A percentile compares a stretch with the other conserved stretches of the same genome.
phyloP scores from a whole-genome alignment of 371 early-diverging fungal genomes.

The Mucor lusitanicus region DNA sequence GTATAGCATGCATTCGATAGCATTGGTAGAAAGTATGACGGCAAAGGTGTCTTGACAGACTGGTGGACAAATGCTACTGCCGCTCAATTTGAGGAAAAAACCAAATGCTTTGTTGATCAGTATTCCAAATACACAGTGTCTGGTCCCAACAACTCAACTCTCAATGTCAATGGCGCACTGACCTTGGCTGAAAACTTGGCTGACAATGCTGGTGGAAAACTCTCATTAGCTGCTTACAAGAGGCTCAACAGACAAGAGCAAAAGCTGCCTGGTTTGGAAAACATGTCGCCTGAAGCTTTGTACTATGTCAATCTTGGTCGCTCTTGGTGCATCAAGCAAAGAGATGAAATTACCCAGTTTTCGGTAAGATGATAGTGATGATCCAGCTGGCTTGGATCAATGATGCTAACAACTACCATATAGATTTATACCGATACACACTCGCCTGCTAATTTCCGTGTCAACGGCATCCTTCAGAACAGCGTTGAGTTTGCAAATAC shows the following conservation, averaged over 20 bases:
- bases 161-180: slow-evolving; percentile 47
- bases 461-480: slow-evolving; percentile 58
- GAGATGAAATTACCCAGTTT: slow-evolving; percentile 18
- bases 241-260: background rate
- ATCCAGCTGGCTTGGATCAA: background rate
- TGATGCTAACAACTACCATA: background rate
- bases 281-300: slow-evolving; percentile 41
- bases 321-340: slow-evolving; percentile 37
- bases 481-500: slow-evolving; percentile 53
- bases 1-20: slow-evolving; percentile 50
- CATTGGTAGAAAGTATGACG: slow-evolving; percentile 56
- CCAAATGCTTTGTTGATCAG: slow-evolving; percentile 65
- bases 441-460: slow-evolving; percentile 49
- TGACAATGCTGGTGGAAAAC: slow-evolving; percentile 70
- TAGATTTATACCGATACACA: slow-evolving; percentile 42
- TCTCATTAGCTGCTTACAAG: slow-evolving; percentile 42
- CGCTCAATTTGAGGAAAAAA: slow-evolving; percentile 44
- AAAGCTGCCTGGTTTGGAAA: slow-evolving; percentile 21
- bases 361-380: slow-evolving; percentile 10
- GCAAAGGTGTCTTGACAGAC: slow-evolving; percentile 33
- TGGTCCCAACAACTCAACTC: slow-evolving; percentile 22
- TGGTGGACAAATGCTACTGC: slow-evolving; percentile 67
- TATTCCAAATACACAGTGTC: slow-evolving; percentile 49
- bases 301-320: slow-evolving; percentile 49
- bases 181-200: slow-evolving; percentile 79